A percentile compares a stretch with the other conserved stretches of the same genome.
Evolutionary conservation across 148 eudicot species (phyloP).

Genomic region (Limonium bicolor): DNA sequence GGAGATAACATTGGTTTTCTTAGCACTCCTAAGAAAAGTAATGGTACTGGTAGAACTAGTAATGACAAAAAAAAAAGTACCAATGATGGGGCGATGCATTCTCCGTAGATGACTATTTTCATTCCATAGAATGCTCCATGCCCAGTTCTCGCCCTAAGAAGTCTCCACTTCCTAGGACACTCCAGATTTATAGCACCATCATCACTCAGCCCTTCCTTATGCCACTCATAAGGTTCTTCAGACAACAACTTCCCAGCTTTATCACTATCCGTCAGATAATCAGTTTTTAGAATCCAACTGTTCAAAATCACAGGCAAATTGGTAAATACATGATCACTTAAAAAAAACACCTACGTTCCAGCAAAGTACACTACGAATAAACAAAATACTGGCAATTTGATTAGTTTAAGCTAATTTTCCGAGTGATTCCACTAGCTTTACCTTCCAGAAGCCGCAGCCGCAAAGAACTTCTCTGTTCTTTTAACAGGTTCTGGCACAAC

Average conservation of each 20-base stretch:
- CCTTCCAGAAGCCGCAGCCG: slow-evolving; percentile 99
- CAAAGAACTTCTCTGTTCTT: slow-evolving; percentile 92
- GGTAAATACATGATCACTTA: background rate
- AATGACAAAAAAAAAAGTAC: slow-evolving; percentile 22
- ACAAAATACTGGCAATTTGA: background rate
- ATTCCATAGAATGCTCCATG: slow-evolving; percentile 92
- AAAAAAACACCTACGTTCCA: background rate
- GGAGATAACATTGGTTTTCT: background rate
- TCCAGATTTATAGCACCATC: slow-evolving; percentile 77
- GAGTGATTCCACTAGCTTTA: slow-evolving; percentile 8
- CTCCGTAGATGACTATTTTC: slow-evolving; percentile 75
- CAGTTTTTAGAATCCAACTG: slow-evolving; percentile 96
- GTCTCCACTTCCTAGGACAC: slow-evolving; percentile 98
- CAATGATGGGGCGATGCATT: slow-evolving; percentile 89
- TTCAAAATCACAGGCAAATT: background rate
- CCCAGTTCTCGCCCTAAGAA: slow-evolving; percentile 72
- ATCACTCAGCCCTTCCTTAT: slow-evolving; percentile 63
- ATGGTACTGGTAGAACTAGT: too few relatives aligned
- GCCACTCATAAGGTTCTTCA: slow-evolving; percentile 96
- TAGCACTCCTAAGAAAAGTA: background rate
- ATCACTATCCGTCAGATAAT: slow-evolving; percentile 59
- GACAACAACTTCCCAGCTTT: slow-evolving; percentile 69
- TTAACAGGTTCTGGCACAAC: slow-evolving; percentile 75
- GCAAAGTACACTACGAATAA: too few relatives aligned
- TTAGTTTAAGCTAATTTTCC: background rate